Conservation (phyloP, 108 stramenopile genomes). For the Nitzschia putrida region DNA sequence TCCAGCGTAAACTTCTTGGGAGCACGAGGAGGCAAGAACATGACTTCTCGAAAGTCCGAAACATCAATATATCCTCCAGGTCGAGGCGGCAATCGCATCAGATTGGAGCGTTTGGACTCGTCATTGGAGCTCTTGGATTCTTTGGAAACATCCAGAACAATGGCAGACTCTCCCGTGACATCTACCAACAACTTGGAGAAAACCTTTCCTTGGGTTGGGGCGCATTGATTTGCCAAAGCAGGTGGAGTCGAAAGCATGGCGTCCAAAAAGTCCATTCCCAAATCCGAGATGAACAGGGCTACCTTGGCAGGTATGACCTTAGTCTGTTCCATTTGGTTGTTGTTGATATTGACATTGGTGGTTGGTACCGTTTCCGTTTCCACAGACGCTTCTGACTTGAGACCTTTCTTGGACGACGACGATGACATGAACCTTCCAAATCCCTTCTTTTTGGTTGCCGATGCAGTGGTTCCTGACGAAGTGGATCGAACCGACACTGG, state of each 20-base stretch:
- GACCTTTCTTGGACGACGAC: constrained; percentile 3
- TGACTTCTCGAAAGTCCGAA: constrained; percentile 75
- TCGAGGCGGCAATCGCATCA: constrained; percentile 68
- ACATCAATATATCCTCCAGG: constrained; percentile 62
- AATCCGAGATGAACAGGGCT: constrained; percentile 55
- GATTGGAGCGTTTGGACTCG: constrained; percentile 55
- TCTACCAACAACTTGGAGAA: constrained; percentile 69
- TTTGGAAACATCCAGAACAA: constrained; percentile 52
- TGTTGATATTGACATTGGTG: not conserved
- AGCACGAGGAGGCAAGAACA: constrained; percentile 66
- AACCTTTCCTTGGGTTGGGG: not conserved
- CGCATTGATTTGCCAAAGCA: constrained; percentile 31
- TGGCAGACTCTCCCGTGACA: constrained; percentile 72
- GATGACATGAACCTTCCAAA: constrained; percentile 12
- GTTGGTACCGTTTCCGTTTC: not conserved
- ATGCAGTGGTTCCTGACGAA: not conserved
- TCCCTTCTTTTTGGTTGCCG: constrained; percentile 1
- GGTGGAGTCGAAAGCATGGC: constrained; percentile 60
- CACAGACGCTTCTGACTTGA: not conserved
- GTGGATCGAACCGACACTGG: not conserved
- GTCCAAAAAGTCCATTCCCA: constrained; percentile 71
- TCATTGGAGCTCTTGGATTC: constrained; percentile 7
- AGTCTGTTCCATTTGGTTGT: constrained; percentile 19
- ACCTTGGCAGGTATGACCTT: constrained; percentile 26
- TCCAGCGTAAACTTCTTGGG: constrained; percentile 57